Conservation (phyloP, 129 eudicot species). For the Silybum marianum region DNA sequence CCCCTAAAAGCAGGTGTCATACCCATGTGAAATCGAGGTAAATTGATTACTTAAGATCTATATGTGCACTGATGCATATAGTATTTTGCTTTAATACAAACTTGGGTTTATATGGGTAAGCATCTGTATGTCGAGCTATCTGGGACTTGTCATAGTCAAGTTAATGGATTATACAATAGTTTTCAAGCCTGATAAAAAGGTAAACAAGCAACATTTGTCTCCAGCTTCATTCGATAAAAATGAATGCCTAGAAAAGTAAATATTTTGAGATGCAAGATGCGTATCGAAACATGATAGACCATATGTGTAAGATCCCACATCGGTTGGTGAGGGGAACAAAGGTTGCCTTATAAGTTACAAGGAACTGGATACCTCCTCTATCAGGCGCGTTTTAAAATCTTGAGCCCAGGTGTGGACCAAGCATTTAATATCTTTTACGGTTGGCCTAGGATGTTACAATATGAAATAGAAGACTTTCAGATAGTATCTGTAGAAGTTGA, state of each 20-base stretch:
- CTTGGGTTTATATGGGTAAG: neutral
- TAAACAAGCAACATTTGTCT: neutral
- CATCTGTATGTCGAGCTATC: neutral
- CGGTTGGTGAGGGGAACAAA: too few relatives aligned
- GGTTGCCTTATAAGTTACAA: too few relatives aligned
- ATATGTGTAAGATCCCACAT: neutral
- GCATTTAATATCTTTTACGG: too few relatives aligned
- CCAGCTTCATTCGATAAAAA: neutral
- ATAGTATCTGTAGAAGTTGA: neutral
- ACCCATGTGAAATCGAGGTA: neutral
- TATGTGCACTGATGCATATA: neutral
- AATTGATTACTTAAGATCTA: neutral
- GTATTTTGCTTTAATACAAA: neutral
- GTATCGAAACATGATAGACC: neutral
- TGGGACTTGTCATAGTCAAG: neutral
- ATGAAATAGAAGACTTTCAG: neutral
- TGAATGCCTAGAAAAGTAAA: neutral
- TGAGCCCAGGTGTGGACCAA: too few relatives aligned
- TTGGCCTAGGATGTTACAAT: too few relatives aligned
- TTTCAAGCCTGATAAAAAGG: neutral
- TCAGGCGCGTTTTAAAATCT: too few relatives aligned
- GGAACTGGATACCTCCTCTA: too few relatives aligned
- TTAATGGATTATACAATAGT: neutral
- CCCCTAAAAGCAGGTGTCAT: neutral
- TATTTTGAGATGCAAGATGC: constrained; percentile 1